Evolutionary conservation across 495 filamentous ascomycete genomes (phyloP), one percentile per base, ranked within the genome.

Genomic region (Penicilliopsis zonata): DNA sequence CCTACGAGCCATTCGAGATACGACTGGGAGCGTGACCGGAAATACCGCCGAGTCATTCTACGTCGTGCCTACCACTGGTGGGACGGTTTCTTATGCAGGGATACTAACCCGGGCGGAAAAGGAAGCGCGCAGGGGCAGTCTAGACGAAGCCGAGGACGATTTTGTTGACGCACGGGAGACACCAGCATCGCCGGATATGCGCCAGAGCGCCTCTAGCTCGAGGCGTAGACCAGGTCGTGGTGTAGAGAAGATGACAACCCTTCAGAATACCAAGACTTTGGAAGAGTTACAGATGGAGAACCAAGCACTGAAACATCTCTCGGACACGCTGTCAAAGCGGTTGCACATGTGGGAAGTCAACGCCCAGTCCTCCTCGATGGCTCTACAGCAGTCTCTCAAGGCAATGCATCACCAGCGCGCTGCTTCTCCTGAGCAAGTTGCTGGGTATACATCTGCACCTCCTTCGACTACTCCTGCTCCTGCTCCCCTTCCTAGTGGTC

Each of bases 251-350:
- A 42, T 53, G 13, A 49, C 34, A 9, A 49, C 31, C 23, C 38
- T 52, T 1, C 53, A 51, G 18, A 57, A 51, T 13, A 57, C 56
- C 2, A 72, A 82, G 42, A 77, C 76, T 5, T 50, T 82, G 42
- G 87, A 95, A 53, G 87, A 95, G 49, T 64, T 94, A 3, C 69
- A 80, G 33, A 65, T 83, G 36, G 82, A 93, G 47, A 95, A 94
- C 44, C 61, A 76, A 38, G 74, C 72, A 12, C 59, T 94, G 17
- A 80, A 82, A 37, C 65, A 74, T 18, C 66, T 80, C 32, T 69
- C 85, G 10, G 85, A 95, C 44, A 77, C 78, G 16, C 61, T 90
- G n/a, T 77, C 72, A 31, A 78, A 74, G 33, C 67, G 86, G 0
- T 65, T 95, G 9, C 75, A 83, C 37, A 78, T 82, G 41, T 95